Conservation (phyloP, 441 rosid species). For the Macaranga tanarius region DNA sequence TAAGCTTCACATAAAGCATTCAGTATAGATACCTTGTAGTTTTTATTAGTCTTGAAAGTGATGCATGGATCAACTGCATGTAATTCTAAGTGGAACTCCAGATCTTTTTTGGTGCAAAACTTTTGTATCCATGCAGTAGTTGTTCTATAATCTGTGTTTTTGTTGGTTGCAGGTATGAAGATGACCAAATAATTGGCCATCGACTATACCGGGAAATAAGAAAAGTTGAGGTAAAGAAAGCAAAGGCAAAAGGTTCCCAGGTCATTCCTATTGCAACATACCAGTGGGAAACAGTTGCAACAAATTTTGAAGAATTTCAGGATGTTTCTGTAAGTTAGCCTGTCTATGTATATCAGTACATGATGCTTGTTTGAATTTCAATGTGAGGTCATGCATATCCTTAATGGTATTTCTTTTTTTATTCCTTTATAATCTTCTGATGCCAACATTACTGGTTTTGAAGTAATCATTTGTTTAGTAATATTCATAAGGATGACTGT, state of each 20-base stretch:
- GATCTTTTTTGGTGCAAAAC: background rate
- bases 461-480: background rate
- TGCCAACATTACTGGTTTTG: background rate
- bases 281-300: constrained; percentile 99
- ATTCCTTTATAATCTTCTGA: background rate
- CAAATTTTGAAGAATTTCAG: constrained; percentile 93
- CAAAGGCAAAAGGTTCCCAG: constrained; percentile 77
- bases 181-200: constrained; percentile 85
- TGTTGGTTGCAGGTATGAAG: constrained; percentile 82
- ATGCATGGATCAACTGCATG: background rate
- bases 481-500: background rate
- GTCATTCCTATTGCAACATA: constrained; percentile 60
- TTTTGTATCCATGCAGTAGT: constrained; percentile 18
- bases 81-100: background rate
- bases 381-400: background rate
- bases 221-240: constrained; percentile 74
- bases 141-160: constrained; percentile 16
- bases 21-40: constrained; percentile 2
- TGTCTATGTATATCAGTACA: constrained; percentile 11
- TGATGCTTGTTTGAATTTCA: background rate
- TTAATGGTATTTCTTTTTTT: background rate
- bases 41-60: constrained; percentile 4
- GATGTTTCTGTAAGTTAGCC: constrained; percentile 85
- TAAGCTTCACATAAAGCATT: constrained; percentile 19
- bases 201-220: constrained; percentile 92